Evolutionary conservation across 2,329 filamentous ascomycete genomes (phyloP), one percentile per base, ranked within the genome.

Genomic region (Fusarium sp.): DNA sequence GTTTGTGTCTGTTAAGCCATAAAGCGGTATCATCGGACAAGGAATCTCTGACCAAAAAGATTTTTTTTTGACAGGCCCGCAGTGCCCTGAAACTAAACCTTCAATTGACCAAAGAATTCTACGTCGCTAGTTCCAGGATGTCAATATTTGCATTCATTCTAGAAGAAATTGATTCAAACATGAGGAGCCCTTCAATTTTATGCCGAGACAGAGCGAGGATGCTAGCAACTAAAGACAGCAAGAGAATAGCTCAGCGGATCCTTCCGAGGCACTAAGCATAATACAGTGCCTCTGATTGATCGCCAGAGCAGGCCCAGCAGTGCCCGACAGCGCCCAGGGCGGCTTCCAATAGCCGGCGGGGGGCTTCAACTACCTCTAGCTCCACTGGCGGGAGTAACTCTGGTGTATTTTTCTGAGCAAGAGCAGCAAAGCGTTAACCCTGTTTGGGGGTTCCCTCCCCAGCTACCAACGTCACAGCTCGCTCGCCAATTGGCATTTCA

Each of bases 191-290:
- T 30, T 46, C 23, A 28, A 25, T 49, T 58, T 75, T 75, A 73
- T 74, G 74, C 74, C 74, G 74, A 75, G 70, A 69, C 58, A 75
- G 72, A 69, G 73, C 74, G 74, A 69, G 57, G 53, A 46, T 44
- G 26, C 43, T 54, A 30, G 43, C 57, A 63, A 26, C 56, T 58
- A 57, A 45, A 53, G 54, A 30, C 59, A 56, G 31, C 48, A 49
- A 48, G 43, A 69, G 58, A 21, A 63, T 64, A 70, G 58, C 55
- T 54, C 51, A 62, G 73, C 72, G 74, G 74, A 65, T 72, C 74
- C 68, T 72, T 72, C 72, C 70, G 72, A 69, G 57, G 50, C 73
- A 63, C 73, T 74, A 75, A 60, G 54, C 66, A 75, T 75, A 75
- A 75, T 75, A 65, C 66, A 72, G 58, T 60, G 62, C 57, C 59